These are phyloP conservation scores for Chalciporus chontae DNA, from an alignment of 768 basidiomycete genomes.

Conservation along the genomic window DNA sequence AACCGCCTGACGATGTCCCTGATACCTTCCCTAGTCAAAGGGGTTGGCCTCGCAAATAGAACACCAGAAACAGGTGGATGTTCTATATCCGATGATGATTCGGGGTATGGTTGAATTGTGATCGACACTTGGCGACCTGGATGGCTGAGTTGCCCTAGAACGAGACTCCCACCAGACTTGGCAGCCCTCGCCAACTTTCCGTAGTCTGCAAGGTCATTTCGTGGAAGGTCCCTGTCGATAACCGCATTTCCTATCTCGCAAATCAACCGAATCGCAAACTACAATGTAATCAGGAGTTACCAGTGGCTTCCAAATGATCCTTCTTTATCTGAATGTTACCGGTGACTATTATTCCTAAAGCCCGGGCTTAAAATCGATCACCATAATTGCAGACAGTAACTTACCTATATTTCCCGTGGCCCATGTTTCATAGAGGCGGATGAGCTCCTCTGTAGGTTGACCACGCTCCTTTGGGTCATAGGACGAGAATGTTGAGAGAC, in stretches of 20 bases:
- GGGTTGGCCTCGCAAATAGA: conserved; percentile 29
- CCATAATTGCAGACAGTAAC: not conserved
- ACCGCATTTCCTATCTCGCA: conserved; percentile 28
- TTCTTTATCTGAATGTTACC: conserved; percentile 35
- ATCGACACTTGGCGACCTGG: conserved; percentile 34
- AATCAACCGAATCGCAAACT: not conserved
- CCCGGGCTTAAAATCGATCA: conserved; percentile 3
- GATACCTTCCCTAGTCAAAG: conserved; percentile 47
- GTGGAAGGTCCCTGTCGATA: conserved; percentile 28
- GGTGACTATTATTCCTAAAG: conserved; percentile 30
- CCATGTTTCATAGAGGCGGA: conserved; percentile 34
- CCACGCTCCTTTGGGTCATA: conserved; percentile 28
- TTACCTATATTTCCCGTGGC: conserved; percentile 30
- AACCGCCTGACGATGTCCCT: conserved; percentile 48
- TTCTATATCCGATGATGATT: conserved; percentile 33
- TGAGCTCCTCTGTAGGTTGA: conserved; percentile 31
- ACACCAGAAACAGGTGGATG: conserved; percentile 33
- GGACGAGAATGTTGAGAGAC: conserved; percentile 32
- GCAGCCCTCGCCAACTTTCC: conserved; percentile 27
- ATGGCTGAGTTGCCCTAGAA: conserved; percentile 32
- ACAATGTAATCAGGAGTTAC: conserved; percentile 7
- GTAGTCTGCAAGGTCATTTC: conserved; percentile 21
- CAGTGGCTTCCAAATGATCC: conserved; percentile 32
- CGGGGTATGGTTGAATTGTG: conserved; percentile 33
- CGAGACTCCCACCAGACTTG: conserved; percentile 28